Percentiles rank a stretch among this genome's conserved stretches.
Evolutionary conservation across 768 basidiomycete species (phyloP).

Genomic region (Suillus discolor): DNA sequence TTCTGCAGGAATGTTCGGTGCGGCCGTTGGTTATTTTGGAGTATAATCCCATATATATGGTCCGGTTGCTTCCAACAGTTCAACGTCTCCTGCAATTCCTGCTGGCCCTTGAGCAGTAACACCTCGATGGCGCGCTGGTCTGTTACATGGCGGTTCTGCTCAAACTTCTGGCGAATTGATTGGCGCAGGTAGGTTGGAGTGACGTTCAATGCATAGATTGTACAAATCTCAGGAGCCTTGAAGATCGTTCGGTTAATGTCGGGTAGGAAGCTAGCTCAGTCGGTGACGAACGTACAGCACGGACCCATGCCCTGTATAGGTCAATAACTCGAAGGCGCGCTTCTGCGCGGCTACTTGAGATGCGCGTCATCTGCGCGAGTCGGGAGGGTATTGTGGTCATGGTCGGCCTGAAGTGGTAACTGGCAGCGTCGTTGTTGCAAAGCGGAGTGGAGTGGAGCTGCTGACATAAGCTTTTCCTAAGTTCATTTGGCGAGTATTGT

Average conservation of each 20-base stretch:
- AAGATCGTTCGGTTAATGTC: slow-evolving; percentile 10
- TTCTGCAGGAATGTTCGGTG: slow-evolving; percentile 74
- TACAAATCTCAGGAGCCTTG: slow-evolving; percentile 90
- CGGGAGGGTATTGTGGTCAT: slow-evolving; percentile 91
- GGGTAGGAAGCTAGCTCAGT: slow-evolving; percentile 10
- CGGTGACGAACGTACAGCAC: slow-evolving; percentile 61
- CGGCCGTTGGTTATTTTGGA: slow-evolving; percentile 50
- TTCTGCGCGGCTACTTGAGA: slow-evolving; percentile 58
- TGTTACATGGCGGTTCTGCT: slow-evolving; percentile 79
- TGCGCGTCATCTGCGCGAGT: slow-evolving; percentile 68
- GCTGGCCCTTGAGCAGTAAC: slow-evolving; percentile 78
- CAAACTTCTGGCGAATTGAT: slow-evolving; percentile 84
- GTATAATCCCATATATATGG: slow-evolving; percentile 72
- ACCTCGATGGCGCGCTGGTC: slow-evolving; percentile 86
- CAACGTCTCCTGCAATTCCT: slow-evolving; percentile 93
- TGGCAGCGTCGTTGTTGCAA: background rate
- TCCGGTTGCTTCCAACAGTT: slow-evolving; percentile 93
- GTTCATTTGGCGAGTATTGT: background rate
- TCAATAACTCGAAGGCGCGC: slow-evolving; percentile 69
- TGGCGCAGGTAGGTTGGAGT: slow-evolving; percentile 79
- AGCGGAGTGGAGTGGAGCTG: background rate
- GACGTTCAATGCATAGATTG: slow-evolving; percentile 79
- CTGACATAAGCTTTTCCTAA: slow-evolving; percentile 22
- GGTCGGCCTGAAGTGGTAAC: slow-evolving; percentile 4
- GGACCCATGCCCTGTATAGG: slow-evolving; percentile 93